Evolutionary conservation across 257 asterid species (phyloP).

Genomic region (Osmanthus fragrans): DNA sequence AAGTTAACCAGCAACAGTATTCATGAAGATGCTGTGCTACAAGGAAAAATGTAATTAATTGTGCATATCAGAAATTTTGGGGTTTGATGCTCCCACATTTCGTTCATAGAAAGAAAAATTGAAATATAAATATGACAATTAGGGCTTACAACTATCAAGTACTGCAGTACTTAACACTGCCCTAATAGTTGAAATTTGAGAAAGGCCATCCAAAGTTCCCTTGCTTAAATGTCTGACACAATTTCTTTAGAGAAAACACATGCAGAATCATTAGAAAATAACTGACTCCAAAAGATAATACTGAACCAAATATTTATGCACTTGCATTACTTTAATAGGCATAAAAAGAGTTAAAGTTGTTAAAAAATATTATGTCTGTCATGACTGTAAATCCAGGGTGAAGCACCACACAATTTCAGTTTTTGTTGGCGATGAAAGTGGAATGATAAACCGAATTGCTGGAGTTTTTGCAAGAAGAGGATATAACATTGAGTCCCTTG

Average conservation of each 20-base stretch:
- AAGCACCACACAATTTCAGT: constrained; percentile 82
- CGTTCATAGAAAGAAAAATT: background rate
- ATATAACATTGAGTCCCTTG: constrained; percentile 90
- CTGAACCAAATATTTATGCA: background rate
- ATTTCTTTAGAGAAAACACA: background rate
- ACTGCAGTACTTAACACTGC: background rate
- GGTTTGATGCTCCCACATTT: background rate
- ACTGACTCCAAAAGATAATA: background rate
- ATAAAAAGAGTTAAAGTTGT: background rate
- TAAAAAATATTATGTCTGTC: background rate
- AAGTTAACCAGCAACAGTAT: background rate
- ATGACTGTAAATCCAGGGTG: constrained; percentile 46
- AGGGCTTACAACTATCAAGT: background rate
- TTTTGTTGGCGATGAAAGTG: constrained; percentile 98
- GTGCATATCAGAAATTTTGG: background rate
- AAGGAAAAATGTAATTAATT: background rate
- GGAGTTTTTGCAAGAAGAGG: constrained; percentile 99
- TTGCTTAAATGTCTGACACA: background rate
- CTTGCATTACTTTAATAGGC: background rate
- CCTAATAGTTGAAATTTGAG: background rate
- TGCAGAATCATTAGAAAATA: background rate
- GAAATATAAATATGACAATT: background rate
- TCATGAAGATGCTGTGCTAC: background rate
- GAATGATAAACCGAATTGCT: constrained; percentile 96
- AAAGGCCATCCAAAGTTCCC: background rate